Conservation (phyloP, 768 basidiomycete genomes). For the Lentinus brumalis region DNA sequence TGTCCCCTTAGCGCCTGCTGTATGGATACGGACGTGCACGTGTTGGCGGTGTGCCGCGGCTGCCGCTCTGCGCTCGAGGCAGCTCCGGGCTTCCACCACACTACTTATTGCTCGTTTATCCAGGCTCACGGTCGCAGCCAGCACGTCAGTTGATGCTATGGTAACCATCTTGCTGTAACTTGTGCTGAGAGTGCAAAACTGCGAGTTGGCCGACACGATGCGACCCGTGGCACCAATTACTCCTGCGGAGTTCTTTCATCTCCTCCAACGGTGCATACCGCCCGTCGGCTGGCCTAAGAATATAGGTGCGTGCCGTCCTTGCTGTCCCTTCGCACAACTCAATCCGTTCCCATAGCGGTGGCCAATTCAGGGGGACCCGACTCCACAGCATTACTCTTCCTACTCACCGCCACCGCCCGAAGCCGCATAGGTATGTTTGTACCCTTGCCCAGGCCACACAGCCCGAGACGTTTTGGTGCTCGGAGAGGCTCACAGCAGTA, state of each 20-base stretch:
- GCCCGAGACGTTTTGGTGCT: background rate
- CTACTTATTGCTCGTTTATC: background rate
- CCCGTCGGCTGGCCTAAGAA: slow-evolving; percentile 49
- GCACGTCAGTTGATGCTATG: background rate
- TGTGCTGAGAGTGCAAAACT: background rate
- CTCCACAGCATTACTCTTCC: slow-evolving; percentile 76
- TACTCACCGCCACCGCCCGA: slow-evolving; percentile 51
- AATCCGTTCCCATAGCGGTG: slow-evolving; percentile 47
- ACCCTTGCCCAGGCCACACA: background rate
- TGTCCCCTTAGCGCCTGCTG: background rate
- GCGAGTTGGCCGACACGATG: slow-evolving; percentile 6
- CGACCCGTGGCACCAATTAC: slow-evolving; percentile 38
- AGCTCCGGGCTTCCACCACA: background rate
- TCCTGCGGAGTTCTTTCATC: slow-evolving; percentile 49
- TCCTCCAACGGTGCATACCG: slow-evolving; percentile 49
- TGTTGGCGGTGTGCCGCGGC: background rate
- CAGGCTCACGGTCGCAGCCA: too few relatives aligned
- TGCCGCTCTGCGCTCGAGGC: background rate
- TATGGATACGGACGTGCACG: background rate
- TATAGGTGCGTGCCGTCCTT: slow-evolving; percentile 41
- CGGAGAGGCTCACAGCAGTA: background rate
- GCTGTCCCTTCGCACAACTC: background rate
- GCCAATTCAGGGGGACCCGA: slow-evolving; percentile 85
- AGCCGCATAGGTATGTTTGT: background rate
- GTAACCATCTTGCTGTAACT: background rate